A percentile compares a stretch with the other conserved stretches of the same genome.
Evolutionary conservation across 2,329 filamentous ascomycete species (phyloP).

Genomic region (Iodosphaeria phyllophila): DNA sequence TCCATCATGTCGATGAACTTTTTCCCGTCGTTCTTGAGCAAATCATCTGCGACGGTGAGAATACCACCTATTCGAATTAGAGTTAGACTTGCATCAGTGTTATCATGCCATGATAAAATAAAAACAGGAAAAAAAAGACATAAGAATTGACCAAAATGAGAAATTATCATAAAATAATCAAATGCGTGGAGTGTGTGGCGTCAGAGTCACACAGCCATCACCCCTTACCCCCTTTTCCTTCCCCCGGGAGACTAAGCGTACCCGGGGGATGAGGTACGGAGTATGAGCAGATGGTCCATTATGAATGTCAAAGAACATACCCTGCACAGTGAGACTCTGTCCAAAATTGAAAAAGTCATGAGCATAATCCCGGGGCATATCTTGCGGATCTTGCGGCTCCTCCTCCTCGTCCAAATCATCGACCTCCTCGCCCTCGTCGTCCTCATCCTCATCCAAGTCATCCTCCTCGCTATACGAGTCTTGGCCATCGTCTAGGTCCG

Average conservation of each 20-base stretch:
- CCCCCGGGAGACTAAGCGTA: too few species aligned
- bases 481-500: conserved; percentile 21
- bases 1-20: conserved; percentile 99
- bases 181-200: too few species aligned
- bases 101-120: too few species aligned
- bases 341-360: conserved; percentile 94
- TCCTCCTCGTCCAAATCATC: conserved; percentile 26
- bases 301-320: too few species aligned
- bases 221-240: too few species aligned
- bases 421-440: conserved; percentile 28
- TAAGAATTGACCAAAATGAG: conserved; percentile 5
- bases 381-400: conserved; percentile 28
- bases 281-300: too few species aligned
- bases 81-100: conserved; percentile 9
- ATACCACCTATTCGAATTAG: conserved; percentile 60
- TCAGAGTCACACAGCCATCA: too few species aligned
- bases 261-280: too few species aligned
- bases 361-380: conserved; percentile 42
- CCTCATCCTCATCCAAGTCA: conserved; percentile 26
- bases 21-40: conserved; percentile 96
- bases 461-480: conserved; percentile 27
- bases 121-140: too few species aligned
- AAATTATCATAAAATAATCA: too few species aligned
- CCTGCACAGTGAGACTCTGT: conserved; percentile 88
- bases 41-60: conserved; percentile 92